Evolutionary conservation across 2,329 filamentous ascomycete genomes (phyloP).

Genomic region (Trichoderma sp.): DNA sequence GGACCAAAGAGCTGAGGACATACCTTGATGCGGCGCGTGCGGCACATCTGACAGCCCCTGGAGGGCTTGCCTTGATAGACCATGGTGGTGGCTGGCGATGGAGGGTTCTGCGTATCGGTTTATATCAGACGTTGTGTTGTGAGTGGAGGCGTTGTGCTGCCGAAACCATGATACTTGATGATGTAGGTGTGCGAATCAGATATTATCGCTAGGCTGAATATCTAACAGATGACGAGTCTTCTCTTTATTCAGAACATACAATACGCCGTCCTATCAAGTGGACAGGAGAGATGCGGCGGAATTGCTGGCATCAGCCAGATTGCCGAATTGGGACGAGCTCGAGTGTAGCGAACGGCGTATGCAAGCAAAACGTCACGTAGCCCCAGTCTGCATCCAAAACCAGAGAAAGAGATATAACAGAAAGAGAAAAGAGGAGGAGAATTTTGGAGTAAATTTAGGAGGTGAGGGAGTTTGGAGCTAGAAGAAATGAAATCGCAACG

Average conservation of each 20-base stretch:
- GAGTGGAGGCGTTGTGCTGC: neutral
- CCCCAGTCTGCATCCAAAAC: neutral
- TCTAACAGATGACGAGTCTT: neutral
- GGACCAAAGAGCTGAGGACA: constrained; percentile 31
- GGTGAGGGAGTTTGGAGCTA: neutral
- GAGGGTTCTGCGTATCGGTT: neutral
- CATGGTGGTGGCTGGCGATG: constrained; percentile 47
- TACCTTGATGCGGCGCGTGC: constrained; percentile 74
- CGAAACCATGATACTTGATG: constrained; percentile 5
- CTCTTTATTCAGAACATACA: neutral
- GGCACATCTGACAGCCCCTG: constrained; percentile 73
- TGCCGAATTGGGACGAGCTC: constrained; percentile 8
- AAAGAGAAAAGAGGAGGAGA: neutral
- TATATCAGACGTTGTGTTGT: constrained; percentile 4
- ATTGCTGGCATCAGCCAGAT: neutral
- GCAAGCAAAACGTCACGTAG: neutral
- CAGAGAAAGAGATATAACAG: neutral
- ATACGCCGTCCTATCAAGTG: neutral
- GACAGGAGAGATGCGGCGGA: neutral
- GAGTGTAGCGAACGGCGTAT: constrained; percentile 3
- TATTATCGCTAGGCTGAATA: neutral
- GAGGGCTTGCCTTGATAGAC: constrained; percentile 70
- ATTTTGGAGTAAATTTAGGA: neutral
- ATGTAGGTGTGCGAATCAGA: neutral
- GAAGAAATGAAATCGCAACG: neutral